Base-by-base conservation (phyloP, 129 eudicot species). In the Dittrichia graveolens region DNA sequence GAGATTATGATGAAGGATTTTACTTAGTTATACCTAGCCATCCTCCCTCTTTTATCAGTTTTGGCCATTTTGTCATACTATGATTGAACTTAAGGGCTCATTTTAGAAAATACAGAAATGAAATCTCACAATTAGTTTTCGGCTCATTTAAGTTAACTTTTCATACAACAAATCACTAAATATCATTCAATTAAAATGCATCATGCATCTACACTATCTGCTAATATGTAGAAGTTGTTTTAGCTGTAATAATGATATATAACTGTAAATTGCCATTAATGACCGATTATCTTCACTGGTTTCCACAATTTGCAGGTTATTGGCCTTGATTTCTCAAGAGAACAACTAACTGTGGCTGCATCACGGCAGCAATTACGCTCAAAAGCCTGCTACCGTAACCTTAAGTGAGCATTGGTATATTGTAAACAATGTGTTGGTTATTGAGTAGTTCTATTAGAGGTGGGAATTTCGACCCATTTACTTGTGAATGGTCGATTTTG, bases 281-380 rank as follows among this genome's bases (percentile, higher is more conserved):
- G 44, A 60, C 69, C 7, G 10, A 3, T 38, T 69, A 69, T 59
- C 61, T 8, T 50, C 55, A n/a, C 34, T 46, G 0, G 0, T 52
- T 71, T 41, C 40, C 41, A 42, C 48, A 64, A 63, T 35, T 55
- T 73, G 56, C 81, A 94, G 99, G 97, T 90, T 49, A 60, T 71
- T 65, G 99, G 96, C 58, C 81, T 86, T 81, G 99, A 94, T 79
- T 94, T 94, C 85, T 88, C 99, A 10, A 79, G 84, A 49, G 97
- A 94, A 77, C 99, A 84, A 74, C 75, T 94, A 72, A 42, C 47
- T 19, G 70, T 95, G 12, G 96, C 99, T 72, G 82, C 89, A 71
- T 82, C 94, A 61, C 85, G 91, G 61, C 97, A 95, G 85, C 62
- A 81, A 31, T 49, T 18, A 57, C 76, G 61, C 18, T 62, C 88